A percentile compares a stretch with the other conserved stretches of the same genome.
Conservation (phyloP, 306 rosid genomes). For the Fragaria vesca region DNA sequence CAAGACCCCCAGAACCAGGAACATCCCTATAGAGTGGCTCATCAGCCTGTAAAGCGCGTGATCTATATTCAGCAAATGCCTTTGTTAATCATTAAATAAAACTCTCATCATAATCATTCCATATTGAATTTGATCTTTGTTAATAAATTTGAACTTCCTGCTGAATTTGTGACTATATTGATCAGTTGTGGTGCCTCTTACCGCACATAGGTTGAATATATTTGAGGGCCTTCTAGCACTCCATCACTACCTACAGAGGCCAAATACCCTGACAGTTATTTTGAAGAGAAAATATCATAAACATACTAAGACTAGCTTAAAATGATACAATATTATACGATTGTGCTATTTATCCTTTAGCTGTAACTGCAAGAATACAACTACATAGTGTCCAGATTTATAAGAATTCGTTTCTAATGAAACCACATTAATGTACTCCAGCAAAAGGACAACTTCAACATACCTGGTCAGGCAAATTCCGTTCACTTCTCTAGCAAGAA, state of each 20-base stretch:
- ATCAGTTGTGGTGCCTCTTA: no score
- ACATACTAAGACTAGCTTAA: neutral
- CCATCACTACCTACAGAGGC: neutral
- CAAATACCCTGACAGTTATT: neutral
- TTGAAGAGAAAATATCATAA: neutral
- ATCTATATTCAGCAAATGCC: conserved; percentile 50
- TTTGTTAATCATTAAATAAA: no score
- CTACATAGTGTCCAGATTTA: neutral
- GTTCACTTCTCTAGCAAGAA: conserved; percentile 75
- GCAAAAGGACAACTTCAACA: conserved; percentile 15
- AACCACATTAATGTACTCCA: conserved; percentile 6
- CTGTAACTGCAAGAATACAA: neutral
- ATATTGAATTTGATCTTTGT: no score
- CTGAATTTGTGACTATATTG: no score
- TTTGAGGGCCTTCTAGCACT: no score
- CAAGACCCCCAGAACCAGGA: conserved; percentile 88
- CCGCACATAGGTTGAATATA: no score
- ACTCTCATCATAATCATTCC: no score
- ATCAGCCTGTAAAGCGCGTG: conserved; percentile 50
- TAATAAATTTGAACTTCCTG: no score
- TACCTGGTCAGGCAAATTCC: conserved; percentile 86
- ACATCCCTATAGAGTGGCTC: conserved; percentile 89
- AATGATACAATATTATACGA: no score
- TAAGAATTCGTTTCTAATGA: neutral
- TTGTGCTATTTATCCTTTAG: neutral